Conservation (phyloP, 2,329 filamentous ascomycete genomes). For the Teratosphaeria pseudoeucalypti region DNA sequence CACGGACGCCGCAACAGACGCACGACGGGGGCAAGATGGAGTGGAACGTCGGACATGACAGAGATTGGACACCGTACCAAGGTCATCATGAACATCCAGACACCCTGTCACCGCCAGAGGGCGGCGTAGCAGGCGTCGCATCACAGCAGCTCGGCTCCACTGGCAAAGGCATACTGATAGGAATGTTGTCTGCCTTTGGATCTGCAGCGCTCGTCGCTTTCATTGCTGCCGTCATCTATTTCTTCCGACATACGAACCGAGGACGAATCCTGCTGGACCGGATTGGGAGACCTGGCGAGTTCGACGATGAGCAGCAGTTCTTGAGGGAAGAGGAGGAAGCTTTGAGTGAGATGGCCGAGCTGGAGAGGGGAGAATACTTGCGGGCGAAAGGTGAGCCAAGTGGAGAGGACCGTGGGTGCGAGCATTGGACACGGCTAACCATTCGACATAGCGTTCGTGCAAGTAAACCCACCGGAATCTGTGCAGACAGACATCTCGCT, state of each 20-base stretch:
- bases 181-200: conserved; percentile 85
- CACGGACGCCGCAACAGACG: not conserved
- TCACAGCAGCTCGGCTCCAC: conserved; percentile 19
- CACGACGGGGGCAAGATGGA: not conserved
- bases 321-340: conserved; percentile 89
- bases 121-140: not conserved
- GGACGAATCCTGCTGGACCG: conserved; percentile 89
- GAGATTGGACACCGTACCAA: not conserved
- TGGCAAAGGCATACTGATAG: conserved; percentile 79
- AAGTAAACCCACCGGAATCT: conserved; percentile 90
- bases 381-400: conserved; percentile 72
- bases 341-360: conserved; percentile 88
- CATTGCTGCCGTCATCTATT: conserved; percentile 74
- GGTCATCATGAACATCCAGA: not conserved
- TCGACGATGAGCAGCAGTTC: conserved; percentile 95
- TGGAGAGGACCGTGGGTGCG: not conserved
- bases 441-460: conserved; percentile 63
- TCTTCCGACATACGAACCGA: conserved; percentile 80
- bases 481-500: conserved; percentile 93
- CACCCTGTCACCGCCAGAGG: not conserved
- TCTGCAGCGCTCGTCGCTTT: conserved; percentile 77
- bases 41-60: not conserved
- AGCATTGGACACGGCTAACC: conserved; percentile 14
- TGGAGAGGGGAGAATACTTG: conserved; percentile 80
- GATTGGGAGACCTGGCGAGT: conserved; percentile 87